Evolutionary conservation across 1,139 yeast species (phyloP), one percentile per base, ranked within the genome.

Genomic region (Geotrichum aggregatum): DNA sequence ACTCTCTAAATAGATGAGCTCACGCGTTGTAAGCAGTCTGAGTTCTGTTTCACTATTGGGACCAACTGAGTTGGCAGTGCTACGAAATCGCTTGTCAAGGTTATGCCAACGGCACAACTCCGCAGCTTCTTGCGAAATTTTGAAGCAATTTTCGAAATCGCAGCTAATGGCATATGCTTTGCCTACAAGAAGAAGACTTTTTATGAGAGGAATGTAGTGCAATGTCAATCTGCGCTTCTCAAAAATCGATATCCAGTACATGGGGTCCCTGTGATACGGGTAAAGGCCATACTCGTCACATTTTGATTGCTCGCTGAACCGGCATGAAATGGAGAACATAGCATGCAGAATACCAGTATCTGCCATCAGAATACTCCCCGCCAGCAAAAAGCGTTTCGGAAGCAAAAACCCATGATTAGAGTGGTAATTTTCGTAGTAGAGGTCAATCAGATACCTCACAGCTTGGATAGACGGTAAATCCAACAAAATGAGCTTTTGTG

Each of bases 341-440:
- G 78, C 73, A 58, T 76, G 80, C 28, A 78, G 59, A 7, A 78
- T 61, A 0, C 80, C 70, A 0, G 72, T 69, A 47, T 76, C 77
- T 8, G 63, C 59, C 50, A 64, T 64, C 7, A 75, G 51, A 57
- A 16, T 72, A 64, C 16, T 76, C 66, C 31, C 64, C 61, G 14
- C 76, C 56, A 40, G 78, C 66, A 5, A 66, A 57, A 2, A 22
- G 43, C 64, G 57, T 54, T 73, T 74, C 21, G 77, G 70, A 0
- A 80, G 78, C 11, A 80, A 62, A 16, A 77, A 62, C 44, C 76
- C 73, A 51, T 76, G 73, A 36, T 71, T 68, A 7, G 77, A 73
- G 52, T 79, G 80, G 42, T 71, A 66, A 59, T 74, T 76, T 44
- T 72, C 69, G 61, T 77, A 80, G 61, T 75, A 80, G 19, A 74